These are phyloP conservation scores for Jaminaea rosea DNA, from an alignment of 1,284 basidiomycete species.

Conservation along the genomic window DNA sequence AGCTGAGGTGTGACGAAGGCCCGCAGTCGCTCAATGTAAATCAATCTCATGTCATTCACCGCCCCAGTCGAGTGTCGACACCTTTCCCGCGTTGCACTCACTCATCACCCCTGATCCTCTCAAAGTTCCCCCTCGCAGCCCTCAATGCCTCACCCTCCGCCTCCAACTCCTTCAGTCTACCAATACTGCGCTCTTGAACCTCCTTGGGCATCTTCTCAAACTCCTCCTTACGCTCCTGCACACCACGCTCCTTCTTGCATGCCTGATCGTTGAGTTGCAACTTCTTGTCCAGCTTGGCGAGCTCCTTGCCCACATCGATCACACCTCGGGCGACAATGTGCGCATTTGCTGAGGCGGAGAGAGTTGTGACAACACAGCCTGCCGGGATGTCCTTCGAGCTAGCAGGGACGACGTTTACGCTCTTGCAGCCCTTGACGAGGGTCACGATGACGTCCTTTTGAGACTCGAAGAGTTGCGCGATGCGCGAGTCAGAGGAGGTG, in stretches of 20 bases:
- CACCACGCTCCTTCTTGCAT: slow-evolving; percentile 31
- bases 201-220: slow-evolving; percentile 38
- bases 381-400: slow-evolving; percentile 59
- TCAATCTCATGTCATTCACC: too few relatives aligned
- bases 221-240: slow-evolving; percentile 38
- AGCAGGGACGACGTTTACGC: slow-evolving; percentile 56
- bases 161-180: slow-evolving; percentile 27
- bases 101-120: slow-evolving; percentile 17
- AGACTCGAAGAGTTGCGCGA: slow-evolving; percentile 52
- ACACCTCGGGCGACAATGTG: slow-evolving; percentile 37
- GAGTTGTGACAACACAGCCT: slow-evolving; percentile 72
- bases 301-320: slow-evolving; percentile 39
- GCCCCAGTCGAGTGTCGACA: too few relatives aligned
- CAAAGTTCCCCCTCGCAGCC: slow-evolving; percentile 35
- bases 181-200: slow-evolving; percentile 24
- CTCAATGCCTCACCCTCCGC: slow-evolving; percentile 30
- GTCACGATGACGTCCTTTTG: slow-evolving; percentile 69
- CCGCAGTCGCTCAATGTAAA: too few relatives aligned
- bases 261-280: slow-evolving; percentile 31
- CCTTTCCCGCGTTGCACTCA: too few relatives aligned
- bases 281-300: slow-evolving; percentile 41
- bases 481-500: slow-evolving; percentile 56
- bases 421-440: slow-evolving; percentile 81
- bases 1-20: too few relatives aligned
- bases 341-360: slow-evolving; percentile 28